A percentile compares a stretch with the other conserved stretches of the same genome.
phyloP scores from a whole-genome alignment of 2,329 filamentous ascomycete species.

The Xylariaceae sp. region DNA sequence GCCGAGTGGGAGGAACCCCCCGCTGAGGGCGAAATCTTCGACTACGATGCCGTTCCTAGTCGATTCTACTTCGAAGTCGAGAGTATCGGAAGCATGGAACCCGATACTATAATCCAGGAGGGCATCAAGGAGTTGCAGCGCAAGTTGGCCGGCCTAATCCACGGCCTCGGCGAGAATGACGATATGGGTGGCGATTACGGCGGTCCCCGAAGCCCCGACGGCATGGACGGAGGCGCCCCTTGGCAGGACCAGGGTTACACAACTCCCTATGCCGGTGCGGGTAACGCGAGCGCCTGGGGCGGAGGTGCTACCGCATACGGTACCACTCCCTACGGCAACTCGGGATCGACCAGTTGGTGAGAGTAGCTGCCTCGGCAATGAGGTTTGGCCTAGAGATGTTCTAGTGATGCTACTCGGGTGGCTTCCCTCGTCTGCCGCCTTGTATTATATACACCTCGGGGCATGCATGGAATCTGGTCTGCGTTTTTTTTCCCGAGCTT shows the following conservation, averaged over 20 bases:
- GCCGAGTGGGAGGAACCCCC: constrained; percentile 73
- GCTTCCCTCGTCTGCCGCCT: neutral
- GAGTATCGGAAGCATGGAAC: constrained; percentile 78
- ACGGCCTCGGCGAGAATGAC: constrained; percentile 50
- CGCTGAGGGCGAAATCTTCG: constrained; percentile 78
- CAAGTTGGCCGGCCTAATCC: constrained; percentile 79
- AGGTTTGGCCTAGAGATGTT: constrained; percentile 15
- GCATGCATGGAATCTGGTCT: constrained; percentile 1
- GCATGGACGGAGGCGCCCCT: constrained; percentile 52
- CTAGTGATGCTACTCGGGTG: constrained; percentile 17
- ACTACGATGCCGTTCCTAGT: constrained; percentile 79
- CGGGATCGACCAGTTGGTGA: constrained; percentile 48
- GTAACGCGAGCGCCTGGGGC: constrained; percentile 61
- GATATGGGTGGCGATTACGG: constrained; percentile 56
- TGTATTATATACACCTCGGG: constrained; percentile 21
- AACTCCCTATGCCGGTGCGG: constrained; percentile 59
- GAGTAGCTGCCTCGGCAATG: constrained; percentile 20
- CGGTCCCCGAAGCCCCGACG: constrained; percentile 61
- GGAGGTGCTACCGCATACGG: constrained; percentile 38
- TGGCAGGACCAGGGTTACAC: constrained; percentile 63
- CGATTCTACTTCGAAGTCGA: constrained; percentile 95
- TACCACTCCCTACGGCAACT: constrained; percentile 46
- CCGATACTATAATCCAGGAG: constrained; percentile 81
- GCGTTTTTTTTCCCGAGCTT: constrained; percentile 10
- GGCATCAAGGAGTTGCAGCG: constrained; percentile 84